phyloP scores from a whole-genome alignment of 208 protist species.

The Herpetomonas tarakana region DNA sequence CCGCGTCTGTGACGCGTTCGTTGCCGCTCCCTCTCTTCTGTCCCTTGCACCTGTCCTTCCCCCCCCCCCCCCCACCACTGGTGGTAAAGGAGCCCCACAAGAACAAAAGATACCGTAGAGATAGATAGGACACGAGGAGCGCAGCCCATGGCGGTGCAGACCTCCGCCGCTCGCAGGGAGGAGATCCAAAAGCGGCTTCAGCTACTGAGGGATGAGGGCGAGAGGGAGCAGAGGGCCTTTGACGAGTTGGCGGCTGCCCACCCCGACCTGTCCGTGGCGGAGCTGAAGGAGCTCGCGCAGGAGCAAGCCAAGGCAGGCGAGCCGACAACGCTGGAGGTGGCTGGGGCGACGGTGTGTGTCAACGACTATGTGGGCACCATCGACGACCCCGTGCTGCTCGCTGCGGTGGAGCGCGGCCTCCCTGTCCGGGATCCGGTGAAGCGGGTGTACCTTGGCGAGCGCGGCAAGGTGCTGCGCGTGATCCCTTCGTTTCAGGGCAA shows the following conservation, averaged over 20 bases:
- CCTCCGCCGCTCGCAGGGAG: conserved; percentile 36
- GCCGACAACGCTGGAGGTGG: conserved; percentile 21
- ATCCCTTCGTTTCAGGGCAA: conserved; percentile 71
- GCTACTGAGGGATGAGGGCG: conserved; percentile 46
- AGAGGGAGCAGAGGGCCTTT: conserved; percentile 64
- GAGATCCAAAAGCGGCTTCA: conserved; percentile 74
- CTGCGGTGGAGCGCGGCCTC: conserved; percentile 49
- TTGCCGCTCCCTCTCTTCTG: no score
- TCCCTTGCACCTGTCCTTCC: no score
- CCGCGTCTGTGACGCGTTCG: no score
- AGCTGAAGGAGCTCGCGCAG: conserved; percentile 49
- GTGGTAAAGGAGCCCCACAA: no score
- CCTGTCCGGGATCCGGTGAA: conserved; percentile 72
- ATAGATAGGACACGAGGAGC: no score
- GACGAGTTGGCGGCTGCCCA: conserved; percentile 43
- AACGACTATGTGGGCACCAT: conserved; percentile 52
- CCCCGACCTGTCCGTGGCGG: conserved; percentile 32
- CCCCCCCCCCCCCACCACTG: no score
- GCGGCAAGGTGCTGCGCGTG: conserved; percentile 54
- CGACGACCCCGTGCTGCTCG: conserved; percentile 45
- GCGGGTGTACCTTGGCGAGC: conserved; percentile 76
- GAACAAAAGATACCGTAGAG: no score
- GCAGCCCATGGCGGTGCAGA: no score
- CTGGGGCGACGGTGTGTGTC: conserved; percentile 34
- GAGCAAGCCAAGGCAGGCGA: conserved; percentile 28